Evolutionary conservation across 805 yeast species (phyloP), one percentile per base, ranked within the genome.

Genomic region (Schwanniomyces pseudopolymorphus): DNA sequence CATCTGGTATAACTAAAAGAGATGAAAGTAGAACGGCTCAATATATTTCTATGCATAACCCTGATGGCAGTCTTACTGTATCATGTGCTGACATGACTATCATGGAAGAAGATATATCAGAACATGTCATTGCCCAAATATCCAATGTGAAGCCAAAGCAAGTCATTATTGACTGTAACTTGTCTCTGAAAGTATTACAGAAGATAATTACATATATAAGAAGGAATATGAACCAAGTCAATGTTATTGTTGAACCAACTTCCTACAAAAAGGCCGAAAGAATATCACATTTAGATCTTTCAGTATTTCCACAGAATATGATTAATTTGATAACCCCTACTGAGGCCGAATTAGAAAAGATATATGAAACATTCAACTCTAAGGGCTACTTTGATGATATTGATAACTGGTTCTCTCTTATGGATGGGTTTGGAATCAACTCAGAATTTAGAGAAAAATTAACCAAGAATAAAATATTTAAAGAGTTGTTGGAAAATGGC

Each of bases 81-180:
- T 96, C 96, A 0, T 80, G 89, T 57, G 92, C 96, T 3, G 96
- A 88, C 58, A 89, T 90, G 96, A 70, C 72, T n/a, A 79, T 85
- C 8, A 68, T 84, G 19, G 87, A 86, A 52, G 47, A 51, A 14
- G 65, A 71, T 22, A 69, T 81, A 11, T 42, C 64, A 0, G 61
- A 65, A 0, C 79, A 77, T 48, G 70, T 85, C 2, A 48, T 56
- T 2, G 35, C 62, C 0, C 71, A 78, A 50, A 53, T 89, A 4
- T 48, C 51, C 1, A 43, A 58, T 10, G 61, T 74, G 1, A 52
- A 61, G 4, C 87, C 95, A 0, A 62, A 67, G 8, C 62, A 67
- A 21, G 74, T 87, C 6, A 72, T 85, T 4, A 59, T 85, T 39
- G 96, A 89, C 60, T 83, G 89, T 37, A 89, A 89, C 57, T 63